Conservation (phyloP, 805 yeast species). For the Spathaspora hagerdaliae region DNA sequence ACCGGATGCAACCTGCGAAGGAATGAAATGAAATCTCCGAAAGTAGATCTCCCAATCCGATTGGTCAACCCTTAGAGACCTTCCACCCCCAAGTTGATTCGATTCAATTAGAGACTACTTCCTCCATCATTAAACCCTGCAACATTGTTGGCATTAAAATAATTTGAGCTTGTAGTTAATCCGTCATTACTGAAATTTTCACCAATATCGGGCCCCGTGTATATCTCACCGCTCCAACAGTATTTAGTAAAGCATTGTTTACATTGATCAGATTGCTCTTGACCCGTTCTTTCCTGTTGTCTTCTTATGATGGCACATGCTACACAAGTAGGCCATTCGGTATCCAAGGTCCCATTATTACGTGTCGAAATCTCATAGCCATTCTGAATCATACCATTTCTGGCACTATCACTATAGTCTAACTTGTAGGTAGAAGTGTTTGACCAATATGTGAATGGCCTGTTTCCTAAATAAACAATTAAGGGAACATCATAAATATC, state of each 20-base stretch:
- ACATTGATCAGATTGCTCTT: slow-evolving; percentile 64
- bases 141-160: background rate
- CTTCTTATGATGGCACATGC: slow-evolving; percentile 75
- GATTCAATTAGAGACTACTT: no score
- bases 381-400: slow-evolving; percentile 58
- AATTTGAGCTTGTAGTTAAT: background rate
- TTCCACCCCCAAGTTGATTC: no score
- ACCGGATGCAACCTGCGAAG: no score
- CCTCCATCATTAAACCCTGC: background rate
- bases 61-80: no score
- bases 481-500: slow-evolving; percentile 57
- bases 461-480: slow-evolving; percentile 73
- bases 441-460: slow-evolving; percentile 59
- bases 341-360: slow-evolving; percentile 62
- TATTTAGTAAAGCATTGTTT: slow-evolving; percentile 62
- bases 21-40: no score
- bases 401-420: slow-evolving; percentile 55
- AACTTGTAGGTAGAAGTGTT: slow-evolving; percentile 74
- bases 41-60: no score
- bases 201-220: slow-evolving; percentile 1
- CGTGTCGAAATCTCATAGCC: slow-evolving; percentile 71
- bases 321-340: slow-evolving; percentile 68
- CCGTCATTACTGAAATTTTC: slow-evolving; percentile 2
- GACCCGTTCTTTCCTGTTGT: slow-evolving; percentile 63
- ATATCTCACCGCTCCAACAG: slow-evolving; percentile 51